Evolutionary conservation across 257 asterid genomes (phyloP).

Genomic region (Jaltomata sinuosa): DNA sequence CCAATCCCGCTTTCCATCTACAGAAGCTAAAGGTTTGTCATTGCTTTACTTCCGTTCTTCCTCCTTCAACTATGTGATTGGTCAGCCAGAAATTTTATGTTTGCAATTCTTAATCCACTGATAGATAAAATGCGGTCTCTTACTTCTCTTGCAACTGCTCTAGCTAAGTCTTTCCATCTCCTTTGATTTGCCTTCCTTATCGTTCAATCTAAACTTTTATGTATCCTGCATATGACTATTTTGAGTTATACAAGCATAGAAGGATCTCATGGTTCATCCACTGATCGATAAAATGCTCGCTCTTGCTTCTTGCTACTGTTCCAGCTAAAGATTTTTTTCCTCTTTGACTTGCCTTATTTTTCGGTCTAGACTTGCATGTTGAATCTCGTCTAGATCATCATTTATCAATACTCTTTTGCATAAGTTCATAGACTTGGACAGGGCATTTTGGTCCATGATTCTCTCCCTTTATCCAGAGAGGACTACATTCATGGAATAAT

Average conservation of each 20-base stretch:
- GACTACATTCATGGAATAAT: neutral
- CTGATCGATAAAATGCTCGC: neutral
- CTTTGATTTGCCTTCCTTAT: neutral
- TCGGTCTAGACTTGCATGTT: neutral
- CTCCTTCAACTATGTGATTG: neutral
- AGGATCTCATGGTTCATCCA: neutral
- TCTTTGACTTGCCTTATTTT: neutral
- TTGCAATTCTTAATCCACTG: neutral
- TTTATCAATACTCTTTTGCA: neutral
- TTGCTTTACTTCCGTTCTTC: neutral
- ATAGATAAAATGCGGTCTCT: neutral
- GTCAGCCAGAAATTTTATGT: neutral
- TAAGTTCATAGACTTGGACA: neutral
- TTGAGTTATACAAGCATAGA: neutral
- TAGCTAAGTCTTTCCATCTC: neutral
- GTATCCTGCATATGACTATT: neutral
- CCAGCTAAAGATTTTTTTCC: no score
- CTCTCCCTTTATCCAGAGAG: neutral
- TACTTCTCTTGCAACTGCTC: neutral
- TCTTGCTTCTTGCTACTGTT: neutral
- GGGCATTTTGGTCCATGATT: neutral
- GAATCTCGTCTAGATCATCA: neutral
- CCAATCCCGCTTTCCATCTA: conserved; percentile 3
- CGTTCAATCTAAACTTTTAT: neutral
- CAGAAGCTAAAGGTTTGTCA: neutral